These are phyloP conservation scores for Yarrowia sp. DNA, from an alignment of 805 yeast species.

Conservation along the genomic window DNA sequence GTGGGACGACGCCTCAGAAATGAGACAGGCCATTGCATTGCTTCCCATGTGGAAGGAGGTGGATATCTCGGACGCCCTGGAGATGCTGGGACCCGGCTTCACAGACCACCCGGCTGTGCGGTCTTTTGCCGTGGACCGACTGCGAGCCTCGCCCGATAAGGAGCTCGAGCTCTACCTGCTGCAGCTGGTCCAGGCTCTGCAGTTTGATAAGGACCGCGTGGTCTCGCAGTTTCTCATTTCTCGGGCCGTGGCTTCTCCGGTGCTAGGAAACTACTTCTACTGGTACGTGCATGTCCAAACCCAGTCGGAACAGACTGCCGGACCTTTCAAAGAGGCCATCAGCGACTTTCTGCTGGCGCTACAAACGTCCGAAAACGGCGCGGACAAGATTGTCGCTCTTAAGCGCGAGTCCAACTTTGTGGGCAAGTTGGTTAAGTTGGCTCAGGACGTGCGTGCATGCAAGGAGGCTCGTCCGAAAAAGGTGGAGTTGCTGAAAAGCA, in stretches of 20 bases:
- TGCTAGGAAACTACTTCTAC: slow-evolving; percentile 77
- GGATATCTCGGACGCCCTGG: slow-evolving; percentile 82
- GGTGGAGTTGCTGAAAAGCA: slow-evolving; percentile 62
- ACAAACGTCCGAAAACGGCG: slow-evolving; percentile 36
- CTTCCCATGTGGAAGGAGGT: slow-evolving; percentile 70
- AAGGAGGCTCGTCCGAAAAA: slow-evolving; percentile 80
- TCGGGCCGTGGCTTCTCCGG: slow-evolving; percentile 61
- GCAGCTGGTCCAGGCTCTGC: slow-evolving; percentile 88
- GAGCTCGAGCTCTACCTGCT: slow-evolving; percentile 79
- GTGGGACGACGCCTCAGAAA: slow-evolving; percentile 82
- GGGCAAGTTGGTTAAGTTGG: slow-evolving; percentile 59
- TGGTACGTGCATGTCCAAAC: slow-evolving; percentile 92
- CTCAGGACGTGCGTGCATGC: slow-evolving; percentile 58
- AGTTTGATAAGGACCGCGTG: slow-evolving; percentile 55
- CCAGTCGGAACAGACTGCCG: slow-evolving; percentile 52
- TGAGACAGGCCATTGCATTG: slow-evolving; percentile 71
- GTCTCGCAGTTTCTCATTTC: slow-evolving; percentile 64
- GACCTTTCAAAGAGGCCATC: slow-evolving; percentile 47
- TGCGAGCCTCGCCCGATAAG: slow-evolving; percentile 71
- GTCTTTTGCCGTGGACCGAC: slow-evolving; percentile 82
- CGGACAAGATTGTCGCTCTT: slow-evolving; percentile 41
- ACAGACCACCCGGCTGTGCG: slow-evolving; percentile 64
- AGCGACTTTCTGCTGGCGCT: slow-evolving; percentile 46
- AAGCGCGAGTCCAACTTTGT: slow-evolving; percentile 68
- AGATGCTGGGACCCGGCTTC: slow-evolving; percentile 75